Evolutionary conservation across 108 stramenopile genomes (phyloP), one percentile per base, ranked within the genome.

Genomic region (Halocafeteria seosinensis): DNA sequence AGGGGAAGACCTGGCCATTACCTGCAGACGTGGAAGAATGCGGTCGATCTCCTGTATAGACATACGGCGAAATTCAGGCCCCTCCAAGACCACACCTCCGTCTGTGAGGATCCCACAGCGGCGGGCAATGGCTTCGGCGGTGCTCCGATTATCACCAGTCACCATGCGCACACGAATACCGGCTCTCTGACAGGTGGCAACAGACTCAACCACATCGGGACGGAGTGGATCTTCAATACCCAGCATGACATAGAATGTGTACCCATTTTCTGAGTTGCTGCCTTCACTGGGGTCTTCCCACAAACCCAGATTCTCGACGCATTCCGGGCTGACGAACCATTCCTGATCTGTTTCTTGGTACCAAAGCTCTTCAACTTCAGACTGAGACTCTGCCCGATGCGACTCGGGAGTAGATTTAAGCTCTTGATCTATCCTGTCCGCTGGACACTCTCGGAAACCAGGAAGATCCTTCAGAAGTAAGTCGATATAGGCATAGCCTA

Each of bases 181-280:
- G 34, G 71, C 71, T 29, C 26, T n/a, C 38, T 53, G 5, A 60
- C 88, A 88, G 35, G 73, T 81, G 55, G 72, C 70, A 67, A 94
- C 87, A 23, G 95, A 90, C 36, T 70, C 81, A 36, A 79, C 86
- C 30, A 98, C 95, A 58, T 93, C 92, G 5, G 71, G 65, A 32
- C 93, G 82, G 42, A 98, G 76, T 2, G 95, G 95, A 75, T 98
- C 95, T 65, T 91, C 87, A 68, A 98, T 98, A 37, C 93, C 95
- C 24, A 90, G 88, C 62, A 94, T 58, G 9, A 76, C 94, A 23
- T 89, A 83, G 55, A 95, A 78, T 6, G 90, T 91, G 58, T 96
- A 75, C 36, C 87, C 85, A 50, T 78, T 81, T 74, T 95, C 94
- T 51, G 94, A 81, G 58, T 78, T 75, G 59, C 64, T 55, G 9